These are phyloP conservation scores for Colletotrichum magnum DNA, from an alignment of 2,329 filamentous ascomycete species.

Conservation along the genomic window DNA sequence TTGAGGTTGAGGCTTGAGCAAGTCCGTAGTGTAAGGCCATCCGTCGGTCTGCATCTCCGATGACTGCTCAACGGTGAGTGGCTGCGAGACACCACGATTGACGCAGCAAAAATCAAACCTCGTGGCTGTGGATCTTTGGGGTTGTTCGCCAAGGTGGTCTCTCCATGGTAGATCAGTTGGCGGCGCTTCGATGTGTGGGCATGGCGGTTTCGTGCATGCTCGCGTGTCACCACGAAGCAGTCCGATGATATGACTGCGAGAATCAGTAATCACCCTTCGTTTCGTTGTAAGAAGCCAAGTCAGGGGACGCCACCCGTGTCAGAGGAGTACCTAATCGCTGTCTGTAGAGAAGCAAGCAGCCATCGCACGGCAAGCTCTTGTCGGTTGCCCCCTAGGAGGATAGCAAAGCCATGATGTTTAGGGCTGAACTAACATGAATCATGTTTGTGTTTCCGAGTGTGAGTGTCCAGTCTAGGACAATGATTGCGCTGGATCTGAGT, in stretches of 20 bases:
- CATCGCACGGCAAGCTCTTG: not conserved
- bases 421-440: conserved; percentile 18
- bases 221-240: conserved; percentile 11
- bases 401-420: not conserved
- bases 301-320: not conserved
- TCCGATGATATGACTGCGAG: not conserved
- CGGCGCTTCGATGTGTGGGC: conserved; percentile 4
- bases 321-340: not conserved
- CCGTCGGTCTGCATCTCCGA: not conserved
- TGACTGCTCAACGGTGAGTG: not conserved
- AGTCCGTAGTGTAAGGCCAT: not conserved
- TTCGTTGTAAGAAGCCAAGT: not conserved
- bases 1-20: not conserved
- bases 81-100: not conserved
- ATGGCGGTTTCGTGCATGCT: conserved; percentile 27
- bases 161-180: too few relatives aligned
- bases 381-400: not conserved
- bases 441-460: conserved; percentile 26
- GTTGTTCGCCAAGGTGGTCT: not conserved
- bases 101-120: conserved; percentile 20
- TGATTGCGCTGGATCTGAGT: not conserved
- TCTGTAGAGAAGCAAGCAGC: not conserved
- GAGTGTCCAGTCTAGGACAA: not conserved
- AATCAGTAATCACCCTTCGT: not conserved
- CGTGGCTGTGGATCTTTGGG: conserved; percentile 8